Evolutionary conservation across 2,329 filamentous ascomycete species (phyloP).

Genomic region (Fusarium heterosporum): DNA sequence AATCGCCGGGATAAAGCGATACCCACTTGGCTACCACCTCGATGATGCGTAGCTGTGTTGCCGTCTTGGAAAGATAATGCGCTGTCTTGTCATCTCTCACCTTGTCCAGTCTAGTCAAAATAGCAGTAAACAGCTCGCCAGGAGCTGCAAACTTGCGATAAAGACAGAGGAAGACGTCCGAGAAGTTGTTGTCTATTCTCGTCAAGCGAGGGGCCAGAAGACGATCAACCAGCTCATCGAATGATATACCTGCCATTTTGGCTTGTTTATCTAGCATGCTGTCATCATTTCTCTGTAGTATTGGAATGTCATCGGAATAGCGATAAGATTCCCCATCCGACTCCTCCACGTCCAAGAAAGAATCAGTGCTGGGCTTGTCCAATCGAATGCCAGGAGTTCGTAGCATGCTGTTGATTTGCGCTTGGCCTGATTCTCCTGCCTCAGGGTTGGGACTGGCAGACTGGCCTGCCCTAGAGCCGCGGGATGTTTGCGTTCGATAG

Average conservation of each 20-base stretch:
- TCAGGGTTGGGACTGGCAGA: conserved; percentile 32
- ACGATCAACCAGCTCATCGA: conserved; percentile 86
- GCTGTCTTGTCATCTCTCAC: conserved; percentile 74
- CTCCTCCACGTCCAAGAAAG: conserved; percentile 76
- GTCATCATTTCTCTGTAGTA: conserved; percentile 75
- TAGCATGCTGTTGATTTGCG: conserved; percentile 62
- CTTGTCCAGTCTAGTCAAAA: conserved; percentile 80
- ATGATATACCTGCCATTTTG: conserved; percentile 65
- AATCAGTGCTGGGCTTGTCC: conserved; percentile 61
- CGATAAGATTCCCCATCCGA: conserved; percentile 74
- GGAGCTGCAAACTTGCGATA: conserved; percentile 95
- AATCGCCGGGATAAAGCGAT: conserved; percentile 89
- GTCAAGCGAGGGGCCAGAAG: conserved; percentile 84
- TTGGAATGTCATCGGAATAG: conserved; percentile 75
- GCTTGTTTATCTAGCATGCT: conserved; percentile 63
- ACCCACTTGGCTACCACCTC: conserved; percentile 91
- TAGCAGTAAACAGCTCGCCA: conserved; percentile 78
- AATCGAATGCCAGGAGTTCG: conserved; percentile 65
- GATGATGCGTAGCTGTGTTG: conserved; percentile 84
- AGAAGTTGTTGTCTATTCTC: conserved; percentile 89
- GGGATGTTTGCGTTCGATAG: conserved; percentile 49
- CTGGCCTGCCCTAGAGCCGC: conserved; percentile 49
- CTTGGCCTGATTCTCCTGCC: conserved; percentile 33
- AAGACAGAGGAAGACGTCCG: conserved; percentile 87
- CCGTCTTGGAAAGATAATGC: conserved; percentile 80